Evolutionary conservation across 1,284 basidiomycete genomes (phyloP), one percentile per base, ranked within the genome.

Genomic region (Trametes pubescens): DNA sequence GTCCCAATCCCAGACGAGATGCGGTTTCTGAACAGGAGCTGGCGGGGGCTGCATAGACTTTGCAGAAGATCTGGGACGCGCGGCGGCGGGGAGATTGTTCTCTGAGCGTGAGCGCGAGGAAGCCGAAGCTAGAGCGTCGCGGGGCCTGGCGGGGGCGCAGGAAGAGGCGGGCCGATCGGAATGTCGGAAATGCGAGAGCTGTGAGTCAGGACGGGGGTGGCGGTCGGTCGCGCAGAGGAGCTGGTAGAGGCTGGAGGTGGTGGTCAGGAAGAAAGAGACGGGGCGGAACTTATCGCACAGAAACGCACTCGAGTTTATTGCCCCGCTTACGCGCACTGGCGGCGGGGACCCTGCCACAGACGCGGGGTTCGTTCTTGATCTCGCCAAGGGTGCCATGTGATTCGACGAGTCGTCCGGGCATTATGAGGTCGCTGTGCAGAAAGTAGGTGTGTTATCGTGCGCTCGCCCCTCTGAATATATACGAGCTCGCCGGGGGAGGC

Each of bases 1-100:
- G 21, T 85, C 82, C 88, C 88, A 90, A 74, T 86, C 82, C 90
- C 90, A 92, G 71, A 82, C 77, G 47, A 89, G 65, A 1, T 64
- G 69, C 29, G 70, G 64, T 54, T 65, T 65, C 18, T 61, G 57
- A 29, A 57, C 35, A 38, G 59, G 35, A 52, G 52, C 57, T 11
- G 37, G 14, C 18, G 59, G 49, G 49, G 65, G 52, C 51, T 65
- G 57, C 66, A 65, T 65, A 34, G 64, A 29, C 61, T 38, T 47
- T 51, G 61, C 22, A 26, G 61, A 38, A 49, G 35, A 53, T 35
- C 32, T 54, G 21, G 44, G 40, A 21, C 52, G 62, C 58, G 65
- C 52, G 26, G 51, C 38, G 40, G 55, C 40, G 24, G 61, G 58
- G 35, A 46, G 53, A 55, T 58, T 38, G 59, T 65, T 57, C 54